Percentiles rank a stretch among this genome's conserved stretches.
Evolutionary conservation across 139 green algal genomes (phyloP).

Genomic region (Coelastrella sp.): DNA sequence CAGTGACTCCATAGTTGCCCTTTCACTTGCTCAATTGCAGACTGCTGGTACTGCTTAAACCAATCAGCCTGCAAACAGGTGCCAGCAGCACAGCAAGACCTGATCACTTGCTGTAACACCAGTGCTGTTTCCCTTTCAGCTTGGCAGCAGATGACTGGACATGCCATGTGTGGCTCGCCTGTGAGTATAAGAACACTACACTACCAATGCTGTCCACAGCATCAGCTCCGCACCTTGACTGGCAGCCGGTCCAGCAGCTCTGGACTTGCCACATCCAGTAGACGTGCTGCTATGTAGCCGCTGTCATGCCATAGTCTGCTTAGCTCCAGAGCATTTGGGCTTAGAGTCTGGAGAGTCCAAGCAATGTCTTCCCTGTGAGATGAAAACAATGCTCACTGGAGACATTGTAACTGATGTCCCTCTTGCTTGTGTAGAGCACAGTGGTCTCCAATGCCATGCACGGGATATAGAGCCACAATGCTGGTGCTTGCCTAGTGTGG

Average conservation of each 20-base stretch:
- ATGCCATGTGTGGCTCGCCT: background rate
- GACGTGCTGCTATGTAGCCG: slow-evolving; percentile 57
- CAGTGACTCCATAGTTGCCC: slow-evolving; percentile 77
- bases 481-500: no score
- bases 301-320: slow-evolving; percentile 67
- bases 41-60: slow-evolving; percentile 67
- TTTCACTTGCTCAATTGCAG: slow-evolving; percentile 68
- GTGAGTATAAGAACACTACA: background rate
- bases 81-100: background rate
- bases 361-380: slow-evolving; percentile 70
- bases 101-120: background rate
- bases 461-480: no score
- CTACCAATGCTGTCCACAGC: background rate
- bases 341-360: slow-evolving; percentile 83
- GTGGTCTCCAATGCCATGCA: background rate
- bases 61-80: slow-evolving; percentile 53
- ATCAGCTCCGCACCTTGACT: slow-evolving; percentile 45
- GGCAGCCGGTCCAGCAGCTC: slow-evolving; percentile 67
- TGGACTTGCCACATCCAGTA: slow-evolving; percentile 63
- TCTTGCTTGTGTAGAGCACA: no score
- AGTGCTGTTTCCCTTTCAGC: background rate
- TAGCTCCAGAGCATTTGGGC: slow-evolving; percentile 77
- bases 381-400: background rate
- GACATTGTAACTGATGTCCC: background rate
- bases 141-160: background rate